These are phyloP conservation scores for Chrysopogon serrulatus DNA, from an alignment of 176 grass and related monocot genomes.

Conservation along the genomic window DNA sequence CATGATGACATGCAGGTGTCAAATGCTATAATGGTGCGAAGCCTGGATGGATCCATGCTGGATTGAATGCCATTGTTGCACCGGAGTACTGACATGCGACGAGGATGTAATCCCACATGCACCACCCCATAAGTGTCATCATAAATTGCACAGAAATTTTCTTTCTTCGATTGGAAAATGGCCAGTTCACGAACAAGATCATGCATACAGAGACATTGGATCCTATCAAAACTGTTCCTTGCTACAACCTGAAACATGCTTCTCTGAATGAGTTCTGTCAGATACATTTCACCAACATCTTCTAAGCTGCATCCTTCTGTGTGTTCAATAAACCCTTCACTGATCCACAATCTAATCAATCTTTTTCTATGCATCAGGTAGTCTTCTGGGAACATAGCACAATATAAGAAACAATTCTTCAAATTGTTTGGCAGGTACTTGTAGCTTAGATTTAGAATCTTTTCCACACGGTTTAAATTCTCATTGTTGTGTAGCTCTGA, in stretches of 20 bases:
- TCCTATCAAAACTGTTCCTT: slow-evolving; percentile 28
- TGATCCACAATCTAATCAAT: no score
- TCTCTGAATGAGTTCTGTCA: slow-evolving; percentile 19
- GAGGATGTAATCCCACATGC: not conserved
- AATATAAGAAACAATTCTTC: no score
- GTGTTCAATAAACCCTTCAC: no score
- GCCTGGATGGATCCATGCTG: not conserved
- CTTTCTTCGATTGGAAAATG: not conserved
- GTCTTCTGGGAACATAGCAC: no score
- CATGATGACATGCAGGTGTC: not conserved
- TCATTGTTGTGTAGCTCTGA: no score
- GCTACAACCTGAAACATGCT: slow-evolving; percentile 54
- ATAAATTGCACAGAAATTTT: slow-evolving; percentile 15
- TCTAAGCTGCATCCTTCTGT: no score
- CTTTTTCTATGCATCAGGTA: no score
- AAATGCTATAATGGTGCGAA: slow-evolving; percentile 41
- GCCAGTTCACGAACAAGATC: slow-evolving; percentile 45
- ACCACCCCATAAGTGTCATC: not conserved
- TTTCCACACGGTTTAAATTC: no score
- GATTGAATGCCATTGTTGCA: not conserved
- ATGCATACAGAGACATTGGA: slow-evolving; percentile 38
- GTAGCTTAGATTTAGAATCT: no score
- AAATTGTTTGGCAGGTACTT: no score
- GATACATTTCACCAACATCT: slow-evolving; percentile 46
- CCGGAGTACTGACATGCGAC: slow-evolving; percentile 10